Evolutionary conservation across 306 rosid species (phyloP).

Genomic region (Urtica urens): DNA sequence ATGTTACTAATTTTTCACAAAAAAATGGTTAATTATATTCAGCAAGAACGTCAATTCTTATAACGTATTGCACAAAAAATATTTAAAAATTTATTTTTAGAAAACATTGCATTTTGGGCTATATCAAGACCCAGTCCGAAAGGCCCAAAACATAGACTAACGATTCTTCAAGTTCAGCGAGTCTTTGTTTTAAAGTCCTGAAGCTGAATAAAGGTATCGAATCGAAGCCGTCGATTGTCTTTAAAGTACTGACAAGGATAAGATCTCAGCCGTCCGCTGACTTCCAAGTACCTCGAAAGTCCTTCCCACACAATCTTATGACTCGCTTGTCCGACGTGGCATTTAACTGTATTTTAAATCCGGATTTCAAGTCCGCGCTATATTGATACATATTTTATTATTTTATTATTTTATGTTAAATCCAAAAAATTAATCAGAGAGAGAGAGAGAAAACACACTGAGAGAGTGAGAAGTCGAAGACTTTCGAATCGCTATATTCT

Average conservation of each 20-base stretch:
- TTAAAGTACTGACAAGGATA: background rate
- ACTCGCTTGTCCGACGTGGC: conserved; percentile 39
- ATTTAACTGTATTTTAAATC: conserved; percentile 57
- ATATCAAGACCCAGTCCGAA: conserved; percentile 3
- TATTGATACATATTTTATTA: background rate
- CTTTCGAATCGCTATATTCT: conserved; percentile 25
- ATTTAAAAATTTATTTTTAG: no score
- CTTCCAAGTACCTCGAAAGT: background rate
- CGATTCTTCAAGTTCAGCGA: background rate
- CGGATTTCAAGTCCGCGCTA: conserved; percentile 67
- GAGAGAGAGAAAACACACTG: conserved; percentile 14
- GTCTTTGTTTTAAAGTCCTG: no score
- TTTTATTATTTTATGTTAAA: background rate
- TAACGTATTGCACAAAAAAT: no score
- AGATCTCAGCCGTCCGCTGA: conserved; percentile 24
- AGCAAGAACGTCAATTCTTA: no score
- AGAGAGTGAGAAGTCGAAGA: conserved; percentile 33
- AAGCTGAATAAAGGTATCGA: no score
- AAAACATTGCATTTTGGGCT: no score
- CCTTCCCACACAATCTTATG: conserved; percentile 19
- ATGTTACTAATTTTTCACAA: no score
- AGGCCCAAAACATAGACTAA: background rate
- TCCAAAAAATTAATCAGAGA: background rate
- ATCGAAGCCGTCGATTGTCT: conserved; percentile 22
- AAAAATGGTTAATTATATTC: no score